phyloP scores from a whole-genome alignment of 1,284 basidiomycete genomes.

The Ceratobasidium sp. region DNA sequence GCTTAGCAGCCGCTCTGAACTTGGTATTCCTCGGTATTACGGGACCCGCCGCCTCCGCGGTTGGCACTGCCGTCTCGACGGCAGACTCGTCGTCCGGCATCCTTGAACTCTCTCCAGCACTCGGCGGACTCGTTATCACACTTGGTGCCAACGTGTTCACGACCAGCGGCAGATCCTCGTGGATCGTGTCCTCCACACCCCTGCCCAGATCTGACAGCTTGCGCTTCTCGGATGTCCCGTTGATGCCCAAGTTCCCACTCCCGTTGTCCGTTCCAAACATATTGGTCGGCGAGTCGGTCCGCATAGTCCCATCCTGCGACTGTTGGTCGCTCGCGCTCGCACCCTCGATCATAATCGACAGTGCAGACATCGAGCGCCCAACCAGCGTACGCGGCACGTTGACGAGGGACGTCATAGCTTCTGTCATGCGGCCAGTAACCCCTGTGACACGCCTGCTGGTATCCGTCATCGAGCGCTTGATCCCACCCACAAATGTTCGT shows the following conservation, averaged over 20 bases:
- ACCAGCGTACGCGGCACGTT: neutral
- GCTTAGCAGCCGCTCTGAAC: slow-evolving; percentile 12
- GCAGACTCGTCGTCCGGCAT: neutral
- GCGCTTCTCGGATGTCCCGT: slow-evolving; percentile 17
- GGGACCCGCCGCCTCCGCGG: neutral
- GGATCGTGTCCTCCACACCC: slow-evolving; percentile 6
- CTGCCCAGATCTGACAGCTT: slow-evolving; percentile 37
- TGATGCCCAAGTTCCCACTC: slow-evolving; percentile 18
- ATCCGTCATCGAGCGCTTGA: slow-evolving; percentile 35
- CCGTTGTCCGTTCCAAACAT: slow-evolving; percentile 27
- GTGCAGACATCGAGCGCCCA: neutral
- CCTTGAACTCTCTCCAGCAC: slow-evolving; percentile 9
- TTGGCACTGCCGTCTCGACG: neutral
- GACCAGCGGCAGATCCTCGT: slow-evolving; percentile 18
- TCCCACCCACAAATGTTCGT: neutral
- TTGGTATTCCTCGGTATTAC: neutral
- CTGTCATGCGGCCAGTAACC: slow-evolving; percentile 24
- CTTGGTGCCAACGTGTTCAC: slow-evolving; percentile 21
- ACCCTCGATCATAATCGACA: slow-evolving; percentile 2
- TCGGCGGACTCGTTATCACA: neutral
- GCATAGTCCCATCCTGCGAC: slow-evolving; percentile 23
- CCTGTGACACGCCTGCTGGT: slow-evolving; percentile 12
- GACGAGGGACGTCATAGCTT: slow-evolving; percentile 6
- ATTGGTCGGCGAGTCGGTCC: slow-evolving; percentile 31
- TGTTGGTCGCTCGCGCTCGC: slow-evolving; percentile 7